Conservation (phyloP, 805 yeast species). For the Myxozyma udenii region DNA sequence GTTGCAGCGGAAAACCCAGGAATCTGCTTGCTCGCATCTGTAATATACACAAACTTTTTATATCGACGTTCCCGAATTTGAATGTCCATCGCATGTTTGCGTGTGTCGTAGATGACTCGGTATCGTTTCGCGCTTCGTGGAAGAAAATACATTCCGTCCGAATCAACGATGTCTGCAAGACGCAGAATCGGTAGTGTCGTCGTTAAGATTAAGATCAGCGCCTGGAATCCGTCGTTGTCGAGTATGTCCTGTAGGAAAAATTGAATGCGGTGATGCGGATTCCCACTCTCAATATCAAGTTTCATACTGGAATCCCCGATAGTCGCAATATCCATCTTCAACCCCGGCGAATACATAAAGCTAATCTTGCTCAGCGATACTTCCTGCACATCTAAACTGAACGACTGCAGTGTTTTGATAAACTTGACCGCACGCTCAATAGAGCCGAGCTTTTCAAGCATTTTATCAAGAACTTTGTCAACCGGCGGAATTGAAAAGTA, state of each 20-base stretch:
- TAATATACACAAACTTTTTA: slow-evolving; percentile 15
- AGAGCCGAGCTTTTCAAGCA: slow-evolving; percentile 32
- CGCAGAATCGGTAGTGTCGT: slow-evolving; percentile 35
- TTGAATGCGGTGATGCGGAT: slow-evolving; percentile 35
- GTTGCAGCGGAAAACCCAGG: slow-evolving; percentile 5
- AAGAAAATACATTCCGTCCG: slow-evolving; percentile 17
- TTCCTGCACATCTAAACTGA: slow-evolving; percentile 32
- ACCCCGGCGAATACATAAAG: slow-evolving; percentile 35
- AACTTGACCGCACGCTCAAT: slow-evolving; percentile 37
- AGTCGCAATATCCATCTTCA: slow-evolving; percentile 19
- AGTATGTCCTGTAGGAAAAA: slow-evolving; percentile 34
- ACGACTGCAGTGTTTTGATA: slow-evolving; percentile 34
- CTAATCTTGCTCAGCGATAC: slow-evolving; percentile 35
- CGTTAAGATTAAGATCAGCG: slow-evolving; percentile 34
- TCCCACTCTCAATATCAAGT: slow-evolving; percentile 27
- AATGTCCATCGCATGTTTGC: slow-evolving; percentile 14
- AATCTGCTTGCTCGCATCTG: slow-evolving; percentile 6
- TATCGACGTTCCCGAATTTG: slow-evolving; percentile 8
- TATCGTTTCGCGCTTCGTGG: slow-evolving; percentile 22
- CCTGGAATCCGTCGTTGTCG: slow-evolving; percentile 31
- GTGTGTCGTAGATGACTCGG: slow-evolving; percentile 15
- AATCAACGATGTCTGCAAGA: slow-evolving; percentile 25
- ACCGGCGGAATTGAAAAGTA: slow-evolving; percentile 21
- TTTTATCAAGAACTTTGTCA: slow-evolving; percentile 29
- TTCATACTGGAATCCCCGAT: slow-evolving; percentile 11